phyloP scores from a whole-genome alignment of 306 rosid genomes.

The Quercus ilex region DNA sequence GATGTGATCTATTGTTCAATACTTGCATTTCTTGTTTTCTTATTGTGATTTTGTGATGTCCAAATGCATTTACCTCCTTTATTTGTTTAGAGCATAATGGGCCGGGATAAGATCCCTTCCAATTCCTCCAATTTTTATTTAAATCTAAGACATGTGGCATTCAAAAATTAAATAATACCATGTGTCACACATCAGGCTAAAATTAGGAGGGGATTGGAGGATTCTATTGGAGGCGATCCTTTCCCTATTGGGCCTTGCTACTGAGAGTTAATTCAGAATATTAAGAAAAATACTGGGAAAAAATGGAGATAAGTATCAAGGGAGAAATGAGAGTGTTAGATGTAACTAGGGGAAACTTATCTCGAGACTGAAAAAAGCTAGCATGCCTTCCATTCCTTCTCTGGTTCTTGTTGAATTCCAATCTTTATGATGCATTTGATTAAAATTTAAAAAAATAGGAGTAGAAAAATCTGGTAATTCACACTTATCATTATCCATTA shows the following conservation, averaged over 20 bases:
- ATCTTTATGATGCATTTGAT: background rate
- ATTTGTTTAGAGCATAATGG: background rate
- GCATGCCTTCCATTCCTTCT: background rate
- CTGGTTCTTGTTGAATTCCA: background rate
- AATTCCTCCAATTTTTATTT: no score
- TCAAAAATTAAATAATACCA: no score
- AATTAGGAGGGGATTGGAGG: no score
- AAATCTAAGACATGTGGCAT: no score
- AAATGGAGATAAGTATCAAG: background rate
- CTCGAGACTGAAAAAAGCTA: background rate
- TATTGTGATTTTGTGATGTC: background rate
- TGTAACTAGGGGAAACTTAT: background rate
- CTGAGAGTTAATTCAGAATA: background rate
- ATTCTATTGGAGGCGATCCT: no score
- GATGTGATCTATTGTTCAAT: constrained; percentile 15
- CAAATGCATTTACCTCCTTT: background rate
- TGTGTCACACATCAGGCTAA: no score
- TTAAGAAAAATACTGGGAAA: background rate
- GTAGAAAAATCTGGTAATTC: background rate
- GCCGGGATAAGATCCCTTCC: no score
- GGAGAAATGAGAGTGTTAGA: background rate
- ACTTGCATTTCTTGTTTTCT: background rate
- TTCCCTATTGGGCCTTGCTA: background rate
- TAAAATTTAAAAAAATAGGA: background rate
- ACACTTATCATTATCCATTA: background rate